These are phyloP conservation scores for Schizochytrium sp. DNA, from an alignment of 108 stramenopile species.

Conservation along the genomic window DNA sequence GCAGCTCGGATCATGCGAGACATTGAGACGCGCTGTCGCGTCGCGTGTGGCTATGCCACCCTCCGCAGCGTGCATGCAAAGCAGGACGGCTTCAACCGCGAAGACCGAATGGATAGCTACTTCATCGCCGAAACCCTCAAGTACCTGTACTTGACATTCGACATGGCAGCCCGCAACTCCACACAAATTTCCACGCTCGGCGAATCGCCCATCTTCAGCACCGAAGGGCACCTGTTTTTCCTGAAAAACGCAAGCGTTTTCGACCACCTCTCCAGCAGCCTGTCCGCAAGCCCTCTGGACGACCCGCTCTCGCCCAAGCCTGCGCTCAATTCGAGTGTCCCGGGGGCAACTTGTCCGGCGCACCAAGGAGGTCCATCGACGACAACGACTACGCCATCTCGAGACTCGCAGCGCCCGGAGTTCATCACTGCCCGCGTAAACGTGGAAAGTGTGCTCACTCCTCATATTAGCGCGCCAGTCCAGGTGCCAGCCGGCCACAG, in stretches of 20 bases:
- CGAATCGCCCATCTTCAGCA: slow-evolving; percentile 34
- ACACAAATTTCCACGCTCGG: neutral
- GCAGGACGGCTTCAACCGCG: slow-evolving; percentile 37
- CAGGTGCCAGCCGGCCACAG: neutral
- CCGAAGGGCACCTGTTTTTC: slow-evolving; percentile 38
- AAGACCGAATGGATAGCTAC: slow-evolving; percentile 76
- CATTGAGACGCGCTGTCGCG: slow-evolving; percentile 64
- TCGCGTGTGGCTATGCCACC: slow-evolving; percentile 72
- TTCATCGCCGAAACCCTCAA: slow-evolving; percentile 76
- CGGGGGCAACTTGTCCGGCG: neutral
- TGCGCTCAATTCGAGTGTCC: neutral
- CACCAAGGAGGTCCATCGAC: neutral
- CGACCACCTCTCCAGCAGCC: neutral
- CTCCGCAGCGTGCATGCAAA: slow-evolving; percentile 64
- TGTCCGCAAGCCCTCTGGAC: too few relatives aligned
- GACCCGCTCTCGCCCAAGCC: neutral
- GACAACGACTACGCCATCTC: neutral
- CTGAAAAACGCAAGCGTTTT: neutral
- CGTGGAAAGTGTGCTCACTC: slow-evolving; percentile 26
- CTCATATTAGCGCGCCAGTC: neutral
- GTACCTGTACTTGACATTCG: slow-evolving; percentile 75
- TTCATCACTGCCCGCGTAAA: neutral
- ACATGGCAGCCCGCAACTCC: slow-evolving; percentile 59
- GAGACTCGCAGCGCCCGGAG: neutral
- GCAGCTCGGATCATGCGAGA: slow-evolving; percentile 62